Base-by-base conservation (phyloP, 108 stramenopile genomes). In the Ochromonas danica region DNA sequence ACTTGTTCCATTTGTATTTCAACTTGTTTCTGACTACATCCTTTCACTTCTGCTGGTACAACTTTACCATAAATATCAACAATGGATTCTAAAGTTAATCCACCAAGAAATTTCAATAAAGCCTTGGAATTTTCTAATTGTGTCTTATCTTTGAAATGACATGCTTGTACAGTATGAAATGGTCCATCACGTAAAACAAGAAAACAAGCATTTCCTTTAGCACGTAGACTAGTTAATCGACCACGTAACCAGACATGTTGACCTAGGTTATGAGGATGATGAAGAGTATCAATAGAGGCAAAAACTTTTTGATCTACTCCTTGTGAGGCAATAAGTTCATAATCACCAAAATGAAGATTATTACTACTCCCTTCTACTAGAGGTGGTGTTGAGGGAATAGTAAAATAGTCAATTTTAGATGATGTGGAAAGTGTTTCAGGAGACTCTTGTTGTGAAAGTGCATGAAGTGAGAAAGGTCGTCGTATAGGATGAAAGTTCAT, bases 161-260 rank as follows among this genome's bases (percentile, higher is more conserved):
- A 86, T 1, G 92, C 94, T 81, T 98, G 97, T 28, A 96, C 90
- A 0, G 97, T 96, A 78, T 96, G 83, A 79, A 94, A 91, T 6
- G 92, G 86, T 67, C 93, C 90, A 82, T 93, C 92, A 10, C 97
- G 89, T 36, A 98, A 45, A 25, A 98, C 97, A n/a, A 96, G 79
- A 75, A 98, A 98, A 39, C 92, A 91, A 31, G 94, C 93, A 22
- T 93, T 92, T 1, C 97, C 97, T 91, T 95, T 98, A 43, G 91
- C 92, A 14, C 97, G 92, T 40, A 98, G 93, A 61, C 94, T 95
- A 42, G 92, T 86, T 57, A 98, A 77, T 39, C 97, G 88, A 33
- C 93, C 95, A 0, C 97, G 84, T 2, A 96, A 61, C 97, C 97
- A 98, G 27, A 95, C 91, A 30, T 84, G 22, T 39, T 6, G 0